These are phyloP conservation scores for Venturia carpophila DNA, from an alignment of 2,329 filamentous ascomycete genomes.

Conservation along the genomic window DNA sequence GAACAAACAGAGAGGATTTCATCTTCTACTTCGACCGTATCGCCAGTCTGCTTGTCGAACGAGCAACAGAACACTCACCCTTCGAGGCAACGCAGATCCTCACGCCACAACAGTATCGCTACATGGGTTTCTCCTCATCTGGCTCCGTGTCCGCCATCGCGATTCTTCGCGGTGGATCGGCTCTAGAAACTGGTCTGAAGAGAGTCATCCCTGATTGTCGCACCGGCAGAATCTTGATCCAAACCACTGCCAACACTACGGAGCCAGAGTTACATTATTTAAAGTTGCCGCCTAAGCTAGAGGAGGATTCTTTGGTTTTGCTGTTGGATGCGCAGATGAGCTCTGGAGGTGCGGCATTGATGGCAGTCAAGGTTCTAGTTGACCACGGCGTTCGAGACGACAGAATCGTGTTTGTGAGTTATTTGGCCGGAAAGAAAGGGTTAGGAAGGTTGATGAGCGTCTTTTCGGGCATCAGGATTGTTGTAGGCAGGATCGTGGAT, in stretches of 20 bases:
- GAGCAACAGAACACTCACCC: constrained; percentile 35
- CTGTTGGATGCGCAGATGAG: constrained; percentile 93
- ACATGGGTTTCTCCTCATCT: constrained; percentile 61
- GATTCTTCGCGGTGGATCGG: constrained; percentile 79
- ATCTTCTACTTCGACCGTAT: constrained; percentile 96
- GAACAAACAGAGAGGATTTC: constrained; percentile 78
- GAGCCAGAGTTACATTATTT: constrained; percentile 92
- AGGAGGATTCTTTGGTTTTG: constrained; percentile 69
- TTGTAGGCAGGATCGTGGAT: constrained; percentile 68
- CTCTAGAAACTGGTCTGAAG: constrained; percentile 78
- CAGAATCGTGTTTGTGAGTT: constrained; percentile 86
- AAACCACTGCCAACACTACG: constrained; percentile 61
- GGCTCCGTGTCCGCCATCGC: constrained; percentile 69
- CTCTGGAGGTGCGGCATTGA: constrained; percentile 74
- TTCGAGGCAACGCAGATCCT: constrained; percentile 58
- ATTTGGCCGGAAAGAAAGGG: constrained; percentile 77
- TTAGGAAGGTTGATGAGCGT: constrained; percentile 79
- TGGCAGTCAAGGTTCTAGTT: constrained; percentile 92
- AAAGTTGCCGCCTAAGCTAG: constrained; percentile 65
- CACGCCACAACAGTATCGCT: constrained; percentile 63
- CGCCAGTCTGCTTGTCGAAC: constrained; percentile 74
- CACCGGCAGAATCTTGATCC: constrained; percentile 81
- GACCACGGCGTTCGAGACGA: constrained; percentile 84
- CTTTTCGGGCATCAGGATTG: constrained; percentile 78
- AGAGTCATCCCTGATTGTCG: constrained; percentile 89